Conservation (phyloP, 192 early-diverging fungal genomes). For the Mortierella hygrophila region DNA sequence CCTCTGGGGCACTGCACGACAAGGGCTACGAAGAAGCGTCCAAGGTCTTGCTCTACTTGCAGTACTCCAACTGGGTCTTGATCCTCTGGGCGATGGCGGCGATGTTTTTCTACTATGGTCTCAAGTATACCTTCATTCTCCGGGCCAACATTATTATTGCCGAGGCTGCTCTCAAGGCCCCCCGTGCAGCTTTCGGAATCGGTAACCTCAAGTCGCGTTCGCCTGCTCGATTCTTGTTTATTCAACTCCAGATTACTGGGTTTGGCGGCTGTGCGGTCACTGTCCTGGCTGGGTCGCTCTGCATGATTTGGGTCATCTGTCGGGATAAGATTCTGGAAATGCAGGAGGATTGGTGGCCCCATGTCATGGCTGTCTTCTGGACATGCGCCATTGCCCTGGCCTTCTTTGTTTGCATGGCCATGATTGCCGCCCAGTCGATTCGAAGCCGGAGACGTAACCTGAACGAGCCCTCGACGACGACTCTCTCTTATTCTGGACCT, state of each 20-base stretch:
- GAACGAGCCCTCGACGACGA: conserved; percentile 34
- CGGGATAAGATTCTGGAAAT: conserved; percentile 25
- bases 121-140: conserved; percentile 54
- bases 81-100: conserved; percentile 44
- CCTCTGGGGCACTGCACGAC: conserved; percentile 30
- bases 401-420: conserved; percentile 17
- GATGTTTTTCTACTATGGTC: conserved; percentile 53
- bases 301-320: conserved; percentile 41
- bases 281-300: conserved; percentile 32
- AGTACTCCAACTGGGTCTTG: conserved; percentile 51
- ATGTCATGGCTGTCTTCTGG: conserved; percentile 42
- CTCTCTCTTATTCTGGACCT: conserved; percentile 9
- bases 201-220: conserved; percentile 46
- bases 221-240: conserved; percentile 47
- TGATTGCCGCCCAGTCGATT: conserved; percentile 45
- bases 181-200: conserved; percentile 43
- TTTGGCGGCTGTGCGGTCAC: conserved; percentile 46
- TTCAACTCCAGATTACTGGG: conserved; percentile 48
- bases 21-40: conserved; percentile 22
- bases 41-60: conserved; percentile 17
- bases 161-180: conserved; percentile 48
- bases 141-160: conserved; percentile 55
- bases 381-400: conserved; percentile 45
- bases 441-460: conserved; percentile 30
- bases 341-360: conserved; percentile 20